Evolutionary conservation across 495 filamentous ascomycete species (phyloP).

Genomic region (Daldinia decipiens): DNA sequence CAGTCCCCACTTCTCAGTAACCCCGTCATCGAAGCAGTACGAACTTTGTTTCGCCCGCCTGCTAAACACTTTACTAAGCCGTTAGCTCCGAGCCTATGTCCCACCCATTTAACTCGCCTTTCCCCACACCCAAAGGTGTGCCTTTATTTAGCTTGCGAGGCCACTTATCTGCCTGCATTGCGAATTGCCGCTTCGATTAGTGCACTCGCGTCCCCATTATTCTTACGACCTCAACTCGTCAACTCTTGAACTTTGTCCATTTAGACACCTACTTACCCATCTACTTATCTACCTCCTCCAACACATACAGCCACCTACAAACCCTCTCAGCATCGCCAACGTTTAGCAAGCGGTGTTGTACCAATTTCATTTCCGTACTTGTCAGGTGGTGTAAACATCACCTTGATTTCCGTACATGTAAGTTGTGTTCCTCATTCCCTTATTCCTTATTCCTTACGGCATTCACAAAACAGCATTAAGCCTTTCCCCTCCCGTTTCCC

Average conservation of each 20-base stretch:
- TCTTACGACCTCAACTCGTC: constrained; percentile 11
- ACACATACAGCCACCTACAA: background rate
- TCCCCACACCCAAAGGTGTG: constrained; percentile 24
- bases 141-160: constrained; percentile 36
- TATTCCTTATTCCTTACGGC: background rate
- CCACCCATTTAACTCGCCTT: constrained; percentile 21
- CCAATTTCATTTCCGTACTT: background rate
- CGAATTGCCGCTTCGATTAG: constrained; percentile 38
- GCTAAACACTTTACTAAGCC: constrained; percentile 21
- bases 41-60: constrained; percentile 1
- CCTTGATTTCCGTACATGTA: constrained; percentile 8
- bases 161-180: constrained; percentile 38
- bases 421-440: background rate
- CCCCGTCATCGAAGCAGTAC: constrained; percentile 20
- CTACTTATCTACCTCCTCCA: background rate
- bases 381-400: background rate
- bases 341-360: background rate
- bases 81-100: constrained; percentile 7
- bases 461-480: background rate
- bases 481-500: background rate
- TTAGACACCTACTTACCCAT: constrained; percentile 8
- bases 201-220: constrained; percentile 8
- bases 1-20: constrained; percentile 13
- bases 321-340: background rate
- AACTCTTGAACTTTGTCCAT: background rate